phyloP scores from a whole-genome alignment of 164 flowering plant genomes.

The Malania oleifera region DNA sequence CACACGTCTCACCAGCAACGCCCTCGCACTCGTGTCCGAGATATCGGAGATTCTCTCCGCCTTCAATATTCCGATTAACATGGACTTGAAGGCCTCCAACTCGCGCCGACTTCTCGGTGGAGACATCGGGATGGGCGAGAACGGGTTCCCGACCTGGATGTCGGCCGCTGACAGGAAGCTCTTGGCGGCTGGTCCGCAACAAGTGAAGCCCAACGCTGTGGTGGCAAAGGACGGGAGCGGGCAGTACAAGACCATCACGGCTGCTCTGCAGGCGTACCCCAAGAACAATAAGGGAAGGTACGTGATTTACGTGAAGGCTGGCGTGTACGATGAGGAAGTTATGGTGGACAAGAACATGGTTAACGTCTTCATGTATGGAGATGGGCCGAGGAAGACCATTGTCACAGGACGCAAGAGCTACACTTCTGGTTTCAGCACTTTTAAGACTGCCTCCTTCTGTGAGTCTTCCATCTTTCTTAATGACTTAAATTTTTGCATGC shows the following conservation, averaged over 20 bases:
- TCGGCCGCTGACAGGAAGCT: constrained; percentile 32
- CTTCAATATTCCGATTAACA: constrained; percentile 18
- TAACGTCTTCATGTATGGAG: constrained; percentile 60
- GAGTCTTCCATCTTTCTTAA: too few species aligned
- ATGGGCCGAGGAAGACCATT: constrained; percentile 52
- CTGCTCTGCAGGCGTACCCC: constrained; percentile 47
- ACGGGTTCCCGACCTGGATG: constrained; percentile 36
- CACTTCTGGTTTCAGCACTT: constrained; percentile 29
- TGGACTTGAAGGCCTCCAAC: background rate
- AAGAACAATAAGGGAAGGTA: constrained; percentile 33
- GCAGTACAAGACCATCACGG: constrained; percentile 38
- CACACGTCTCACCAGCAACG: constrained; percentile 39
- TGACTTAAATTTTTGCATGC: too few species aligned
- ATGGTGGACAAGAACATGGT: constrained; percentile 22
- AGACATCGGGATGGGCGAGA: constrained; percentile 7
- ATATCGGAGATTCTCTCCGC: constrained; percentile 21
- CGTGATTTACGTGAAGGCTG: constrained; percentile 52
- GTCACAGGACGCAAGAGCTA: constrained; percentile 37
- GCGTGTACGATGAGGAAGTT: constrained; percentile 47
- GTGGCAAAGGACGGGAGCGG: constrained; percentile 60
- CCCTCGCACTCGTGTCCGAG: constrained; percentile 39
- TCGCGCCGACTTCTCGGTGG: constrained; percentile 20
- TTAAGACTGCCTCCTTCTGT: constrained; percentile 49
- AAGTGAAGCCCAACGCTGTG: constrained; percentile 37
- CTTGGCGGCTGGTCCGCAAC: constrained; percentile 18